Evolutionary conservation across 1,139 yeast genomes (phyloP).

Genomic region (Ogataea hybrid): DNA sequence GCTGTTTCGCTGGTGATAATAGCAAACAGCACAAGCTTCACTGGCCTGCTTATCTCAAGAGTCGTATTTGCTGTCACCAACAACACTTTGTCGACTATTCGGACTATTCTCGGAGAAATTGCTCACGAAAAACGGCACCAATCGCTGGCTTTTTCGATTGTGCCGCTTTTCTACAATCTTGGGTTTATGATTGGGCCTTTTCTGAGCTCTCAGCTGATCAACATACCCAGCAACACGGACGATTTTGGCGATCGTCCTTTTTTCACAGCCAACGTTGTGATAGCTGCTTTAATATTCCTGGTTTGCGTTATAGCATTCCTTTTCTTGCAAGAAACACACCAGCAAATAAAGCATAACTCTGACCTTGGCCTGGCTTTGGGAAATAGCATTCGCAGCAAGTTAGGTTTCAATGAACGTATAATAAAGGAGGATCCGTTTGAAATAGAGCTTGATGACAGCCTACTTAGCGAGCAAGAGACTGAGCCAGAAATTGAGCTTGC

Average conservation of each 20-base stretch:
- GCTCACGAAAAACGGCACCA: slow-evolving; percentile 57
- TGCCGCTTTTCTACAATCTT: slow-evolving; percentile 58
- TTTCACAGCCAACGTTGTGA: slow-evolving; percentile 35
- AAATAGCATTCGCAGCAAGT: neutral
- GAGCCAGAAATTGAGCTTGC: too few relatives aligned
- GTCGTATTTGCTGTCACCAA: slow-evolving; percentile 54
- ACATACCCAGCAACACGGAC: neutral
- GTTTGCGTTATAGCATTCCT: neutral
- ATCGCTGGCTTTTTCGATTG: slow-evolving; percentile 57
- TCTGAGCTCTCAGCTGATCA: slow-evolving; percentile 13
- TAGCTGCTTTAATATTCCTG: neutral
- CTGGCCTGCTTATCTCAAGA: slow-evolving; percentile 52
- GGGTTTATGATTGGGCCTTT: slow-evolving; percentile 61
- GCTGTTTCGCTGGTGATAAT: slow-evolving; percentile 45
- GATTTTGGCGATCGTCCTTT: slow-evolving; percentile 20
- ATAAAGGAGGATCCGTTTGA: too few relatives aligned
- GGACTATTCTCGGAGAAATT: slow-evolving; percentile 61
- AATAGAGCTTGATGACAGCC: too few relatives aligned
- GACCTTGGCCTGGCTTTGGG: neutral
- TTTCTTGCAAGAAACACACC: slow-evolving; percentile 1
- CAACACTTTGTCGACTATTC: slow-evolving; percentile 59
- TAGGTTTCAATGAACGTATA: neutral
- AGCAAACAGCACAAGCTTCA: slow-evolving; percentile 51
- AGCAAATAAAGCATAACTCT: neutral
- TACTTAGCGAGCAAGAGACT: too few relatives aligned